These are phyloP conservation scores for Verticillium dahliae DNA, from an alignment of 2,329 filamentous ascomycete genomes.

Conservation along the genomic window DNA sequence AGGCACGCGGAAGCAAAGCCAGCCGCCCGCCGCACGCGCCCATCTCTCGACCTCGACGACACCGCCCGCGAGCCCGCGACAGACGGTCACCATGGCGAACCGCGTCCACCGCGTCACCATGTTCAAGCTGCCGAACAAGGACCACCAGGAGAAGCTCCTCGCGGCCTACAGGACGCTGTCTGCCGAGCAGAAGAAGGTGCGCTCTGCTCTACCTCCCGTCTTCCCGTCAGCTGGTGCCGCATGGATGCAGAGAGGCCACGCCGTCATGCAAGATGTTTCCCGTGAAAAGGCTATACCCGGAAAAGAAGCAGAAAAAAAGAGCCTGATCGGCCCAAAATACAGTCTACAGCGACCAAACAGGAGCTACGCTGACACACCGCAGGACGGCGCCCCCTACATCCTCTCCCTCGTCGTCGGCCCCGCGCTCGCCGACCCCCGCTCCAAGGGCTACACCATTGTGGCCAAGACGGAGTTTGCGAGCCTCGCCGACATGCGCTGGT, in stretches of 20 bases:
- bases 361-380: not conserved
- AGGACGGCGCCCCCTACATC: slow-evolving; percentile 70
- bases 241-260: no score
- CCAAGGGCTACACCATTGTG: slow-evolving; percentile 59
- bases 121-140: slow-evolving; percentile 44
- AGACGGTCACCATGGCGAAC: slow-evolving; percentile 27
- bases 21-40: not conserved
- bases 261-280: no score
- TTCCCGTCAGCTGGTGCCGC: not conserved
- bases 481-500: slow-evolving; percentile 63
- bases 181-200: slow-evolving; percentile 34
- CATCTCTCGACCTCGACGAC: not conserved
- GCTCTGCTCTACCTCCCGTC: slow-evolving; percentile 7
- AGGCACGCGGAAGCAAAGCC: not conserved
- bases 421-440: slow-evolving; percentile 50
- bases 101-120: slow-evolving; percentile 43
- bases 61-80: not conserved
- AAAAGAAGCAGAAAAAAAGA: not conserved
- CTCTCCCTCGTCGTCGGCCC: slow-evolving; percentile 46
- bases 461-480: slow-evolving; percentile 58
- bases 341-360: not conserved
- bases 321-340: not conserved
- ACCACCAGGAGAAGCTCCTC: slow-evolving; percentile 35
- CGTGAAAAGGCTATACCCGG: no score
- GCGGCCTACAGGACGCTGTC: slow-evolving; percentile 36